Conservation (phyloP, 805 yeast genomes). For the Kazachstania kunashirensis region DNA sequence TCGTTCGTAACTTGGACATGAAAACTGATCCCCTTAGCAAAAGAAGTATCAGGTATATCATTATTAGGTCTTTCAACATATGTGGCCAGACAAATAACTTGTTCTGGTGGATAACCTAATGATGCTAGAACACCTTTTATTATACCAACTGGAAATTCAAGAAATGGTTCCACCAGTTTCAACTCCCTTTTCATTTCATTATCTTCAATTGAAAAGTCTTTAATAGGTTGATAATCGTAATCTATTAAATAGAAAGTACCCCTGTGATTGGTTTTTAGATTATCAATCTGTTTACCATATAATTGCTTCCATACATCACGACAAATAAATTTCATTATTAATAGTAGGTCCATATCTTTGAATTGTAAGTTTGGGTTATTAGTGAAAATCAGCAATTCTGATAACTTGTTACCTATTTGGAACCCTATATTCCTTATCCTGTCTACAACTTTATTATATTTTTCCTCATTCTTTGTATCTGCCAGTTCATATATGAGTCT, state of each 20-base stretch:
- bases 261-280: constrained; percentile 82
- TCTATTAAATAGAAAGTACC: constrained; percentile 34
- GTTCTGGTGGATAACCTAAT: constrained; percentile 21
- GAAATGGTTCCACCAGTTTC: constrained; percentile 24
- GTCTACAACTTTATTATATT: constrained; percentile 42
- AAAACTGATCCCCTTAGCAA: constrained; percentile 26
- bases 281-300: constrained; percentile 82
- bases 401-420: constrained; percentile 51
- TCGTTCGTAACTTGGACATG: constrained; percentile 24
- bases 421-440: constrained; percentile 66
- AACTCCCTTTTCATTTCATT: constrained; percentile 15
- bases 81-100: constrained; percentile 22
- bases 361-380: constrained; percentile 40
- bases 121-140: constrained; percentile 27
- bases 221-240: constrained; percentile 23
- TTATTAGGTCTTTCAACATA: constrained; percentile 21
- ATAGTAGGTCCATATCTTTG: constrained; percentile 54
- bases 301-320: constrained; percentile 81
- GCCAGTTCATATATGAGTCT: constrained; percentile 19
- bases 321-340: constrained; percentile 85
- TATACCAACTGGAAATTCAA: constrained; percentile 28
- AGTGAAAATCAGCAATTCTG: constrained; percentile 38
- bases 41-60: constrained; percentile 7
- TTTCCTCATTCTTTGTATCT: constrained; percentile 25
- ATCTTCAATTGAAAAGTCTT: constrained; percentile 19